A percentile compares a stretch with the other conserved stretches of the same genome.
These are phyloP conservation scores for Botrytis fabae DNA, from an alignment of 2,329 filamentous ascomycete genomes.

Conservation along the genomic window DNA sequence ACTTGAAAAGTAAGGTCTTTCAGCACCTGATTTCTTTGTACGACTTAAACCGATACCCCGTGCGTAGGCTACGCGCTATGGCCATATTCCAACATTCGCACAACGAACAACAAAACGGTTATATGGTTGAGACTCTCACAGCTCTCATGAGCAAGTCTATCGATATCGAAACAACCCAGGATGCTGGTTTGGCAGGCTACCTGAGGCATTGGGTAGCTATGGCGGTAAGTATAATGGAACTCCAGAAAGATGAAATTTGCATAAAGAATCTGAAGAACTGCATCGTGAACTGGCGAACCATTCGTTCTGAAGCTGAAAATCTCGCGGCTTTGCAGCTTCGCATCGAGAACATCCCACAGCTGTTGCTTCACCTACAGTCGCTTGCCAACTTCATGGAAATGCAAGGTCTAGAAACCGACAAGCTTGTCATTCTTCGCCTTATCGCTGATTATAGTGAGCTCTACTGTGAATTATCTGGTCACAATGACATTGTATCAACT, in stretches of 20 bases:
- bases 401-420: constrained; percentile 53
- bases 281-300: constrained; percentile 39
- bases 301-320: constrained; percentile 48
- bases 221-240: constrained; percentile 33
- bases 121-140: constrained; percentile 30
- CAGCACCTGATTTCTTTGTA: constrained; percentile 36
- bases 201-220: constrained; percentile 34
- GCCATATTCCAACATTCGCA: constrained; percentile 30
- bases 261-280: constrained; percentile 32
- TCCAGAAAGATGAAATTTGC: constrained; percentile 34
- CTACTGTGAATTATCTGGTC: constrained; percentile 43
- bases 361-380: constrained; percentile 53
- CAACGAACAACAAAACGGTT: constrained; percentile 3
- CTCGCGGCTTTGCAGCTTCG: constrained; percentile 45
- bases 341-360: constrained; percentile 52
- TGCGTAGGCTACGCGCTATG: constrained; percentile 39
- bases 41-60: constrained; percentile 34
- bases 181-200: constrained; percentile 35
- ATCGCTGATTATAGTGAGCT: constrained; percentile 51
- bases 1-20: constrained; percentile 33
- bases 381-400: constrained; percentile 58
- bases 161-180: constrained; percentile 30
- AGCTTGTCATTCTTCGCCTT: constrained; percentile 51
- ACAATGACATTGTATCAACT: constrained; percentile 46
- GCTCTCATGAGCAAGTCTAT: constrained; percentile 15